phyloP scores from a whole-genome alignment of 345 rosid genomes.

The Linum usitatissimum region DNA sequence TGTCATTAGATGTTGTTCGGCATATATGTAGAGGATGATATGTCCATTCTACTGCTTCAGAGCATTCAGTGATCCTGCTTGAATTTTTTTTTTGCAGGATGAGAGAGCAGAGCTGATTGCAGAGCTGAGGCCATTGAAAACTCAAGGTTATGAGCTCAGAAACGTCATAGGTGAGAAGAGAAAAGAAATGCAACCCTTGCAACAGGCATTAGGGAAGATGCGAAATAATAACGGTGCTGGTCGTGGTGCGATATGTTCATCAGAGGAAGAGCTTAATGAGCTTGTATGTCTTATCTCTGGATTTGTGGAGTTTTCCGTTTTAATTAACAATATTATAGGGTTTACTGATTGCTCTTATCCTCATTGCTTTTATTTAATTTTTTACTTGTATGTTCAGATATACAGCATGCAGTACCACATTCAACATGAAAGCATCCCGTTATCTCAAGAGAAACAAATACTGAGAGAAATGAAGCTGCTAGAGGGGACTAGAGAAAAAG shows the following conservation, averaged over 20 bases:
- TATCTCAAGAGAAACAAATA: conserved; percentile 86
- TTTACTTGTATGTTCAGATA: conserved; percentile 40
- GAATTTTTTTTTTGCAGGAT: conserved; percentile 19
- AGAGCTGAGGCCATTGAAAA: conserved; percentile 31
- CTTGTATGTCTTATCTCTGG: conserved; percentile 34
- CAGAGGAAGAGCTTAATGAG: conserved; percentile 76
- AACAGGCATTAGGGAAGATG: conserved; percentile 82
- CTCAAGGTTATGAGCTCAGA: conserved; percentile 28
- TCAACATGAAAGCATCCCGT: conserved; percentile 84
- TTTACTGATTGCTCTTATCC: conserved; percentile 15
- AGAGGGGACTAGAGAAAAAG: conserved; percentile 87
- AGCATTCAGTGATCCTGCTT: neutral
- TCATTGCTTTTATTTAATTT: neutral
- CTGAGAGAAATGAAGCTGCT: conserved; percentile 84
- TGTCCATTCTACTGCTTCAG: neutral
- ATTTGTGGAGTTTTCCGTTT: neutral
- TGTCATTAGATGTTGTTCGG: neutral
- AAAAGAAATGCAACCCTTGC: conserved; percentile 74
- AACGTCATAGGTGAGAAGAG: conserved; percentile 49
- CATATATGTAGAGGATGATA: neutral
- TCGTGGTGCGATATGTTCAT: conserved; percentile 64
- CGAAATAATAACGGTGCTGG: conserved; percentile 29
- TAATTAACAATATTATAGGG: neutral
- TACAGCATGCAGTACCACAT: conserved; percentile 65
- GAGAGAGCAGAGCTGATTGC: conserved; percentile 38